A percentile compares a stretch with the other conserved stretches of the same genome.
Conservation (phyloP, 768 basidiomycete species). For the Boletus reticuloceps region DNA sequence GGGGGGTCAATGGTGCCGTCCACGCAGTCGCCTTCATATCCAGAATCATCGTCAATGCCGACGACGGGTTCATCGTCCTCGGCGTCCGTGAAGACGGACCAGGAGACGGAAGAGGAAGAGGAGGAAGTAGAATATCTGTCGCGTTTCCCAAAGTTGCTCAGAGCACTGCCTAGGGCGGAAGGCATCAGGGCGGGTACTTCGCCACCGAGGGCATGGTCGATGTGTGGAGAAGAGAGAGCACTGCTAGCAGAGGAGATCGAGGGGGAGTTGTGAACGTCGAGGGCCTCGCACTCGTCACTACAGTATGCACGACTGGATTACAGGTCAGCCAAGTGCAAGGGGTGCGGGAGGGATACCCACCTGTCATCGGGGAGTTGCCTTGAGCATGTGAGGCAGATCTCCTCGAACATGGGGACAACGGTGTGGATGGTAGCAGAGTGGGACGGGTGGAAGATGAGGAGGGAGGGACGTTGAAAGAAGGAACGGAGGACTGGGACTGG, state of each 20-base stretch:
- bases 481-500: conserved; percentile 12
- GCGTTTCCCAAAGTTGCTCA: conserved; percentile 43
- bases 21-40: conserved; percentile 26
- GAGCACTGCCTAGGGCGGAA: conserved; percentile 52
- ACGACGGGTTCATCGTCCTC: conserved; percentile 47
- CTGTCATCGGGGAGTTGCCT: conserved; percentile 60
- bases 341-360: conserved; percentile 39
- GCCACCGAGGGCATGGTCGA: conserved; percentile 49
- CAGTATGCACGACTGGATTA: conserved; percentile 63
- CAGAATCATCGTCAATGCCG: conserved; percentile 35
- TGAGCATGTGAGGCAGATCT: conserved; percentile 73
- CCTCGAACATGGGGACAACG: conserved; percentile 62
- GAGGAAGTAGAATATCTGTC: conserved; percentile 58
- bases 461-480: conserved; percentile 19
- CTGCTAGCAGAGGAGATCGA: conserved; percentile 65
- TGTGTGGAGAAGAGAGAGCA: conserved; percentile 63
- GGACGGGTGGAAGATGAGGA: conserved; percentile 5
- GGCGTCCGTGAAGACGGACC: conserved; percentile 63
- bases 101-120: conserved; percentile 65
- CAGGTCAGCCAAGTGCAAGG: conserved; percentile 15
- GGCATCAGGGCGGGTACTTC: conserved; percentile 70
- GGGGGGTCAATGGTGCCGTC: conserved; percentile 40
- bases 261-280: conserved; percentile 59
- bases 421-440: conserved; percentile 17
- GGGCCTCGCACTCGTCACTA: conserved; percentile 62